These are phyloP conservation scores for Aspergillus wentii DNA, from an alignment of 495 filamentous ascomycete genomes.

Conservation along the genomic window DNA sequence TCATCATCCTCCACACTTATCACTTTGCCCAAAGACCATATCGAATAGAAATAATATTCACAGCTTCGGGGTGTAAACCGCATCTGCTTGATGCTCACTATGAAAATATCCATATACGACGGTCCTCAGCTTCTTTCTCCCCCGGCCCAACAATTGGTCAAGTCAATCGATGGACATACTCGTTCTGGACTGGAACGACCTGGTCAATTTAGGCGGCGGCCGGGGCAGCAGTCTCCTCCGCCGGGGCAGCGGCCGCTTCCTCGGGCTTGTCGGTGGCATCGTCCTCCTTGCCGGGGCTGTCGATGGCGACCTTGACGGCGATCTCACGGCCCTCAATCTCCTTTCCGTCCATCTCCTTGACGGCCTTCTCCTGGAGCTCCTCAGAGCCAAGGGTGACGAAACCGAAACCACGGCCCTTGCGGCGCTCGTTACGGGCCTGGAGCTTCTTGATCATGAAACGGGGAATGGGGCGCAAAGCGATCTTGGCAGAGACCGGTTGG, in stretches of 20 bases:
- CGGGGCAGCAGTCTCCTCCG: constrained; percentile 31
- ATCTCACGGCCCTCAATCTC: constrained; percentile 97
- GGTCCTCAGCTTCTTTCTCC: constrained; percentile 8
- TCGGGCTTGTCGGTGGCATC: constrained; percentile 65
- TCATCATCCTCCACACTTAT: no score
- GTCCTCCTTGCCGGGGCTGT: constrained; percentile 98
- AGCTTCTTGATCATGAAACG: constrained; percentile 99
- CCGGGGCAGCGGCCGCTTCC: constrained; percentile 36
- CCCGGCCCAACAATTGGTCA: constrained; percentile 3
- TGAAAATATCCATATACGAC: constrained; percentile 8
- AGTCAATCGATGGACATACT: constrained; percentile 1
- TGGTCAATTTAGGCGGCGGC: constrained; percentile 28
- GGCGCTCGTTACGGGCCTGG: constrained; percentile 91
- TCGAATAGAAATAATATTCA: constrained; percentile 16
- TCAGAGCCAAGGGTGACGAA: constrained; percentile 95
- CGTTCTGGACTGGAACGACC: constrained; percentile 18
- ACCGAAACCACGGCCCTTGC: constrained; percentile 98
- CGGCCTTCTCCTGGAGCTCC: constrained; percentile 94
- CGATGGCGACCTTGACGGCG: constrained; percentile 98
- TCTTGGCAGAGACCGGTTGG: constrained; percentile 88
- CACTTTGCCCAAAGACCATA: constrained; percentile 10
- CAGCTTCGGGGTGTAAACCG: constrained; percentile 2
- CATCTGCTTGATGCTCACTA: constrained; percentile 3
- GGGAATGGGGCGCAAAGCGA: constrained; percentile 95
- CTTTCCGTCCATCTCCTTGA: constrained; percentile 97